Evolutionary conservation across 305 asterid species (phyloP).

Genomic region (Rubia balearica): DNA sequence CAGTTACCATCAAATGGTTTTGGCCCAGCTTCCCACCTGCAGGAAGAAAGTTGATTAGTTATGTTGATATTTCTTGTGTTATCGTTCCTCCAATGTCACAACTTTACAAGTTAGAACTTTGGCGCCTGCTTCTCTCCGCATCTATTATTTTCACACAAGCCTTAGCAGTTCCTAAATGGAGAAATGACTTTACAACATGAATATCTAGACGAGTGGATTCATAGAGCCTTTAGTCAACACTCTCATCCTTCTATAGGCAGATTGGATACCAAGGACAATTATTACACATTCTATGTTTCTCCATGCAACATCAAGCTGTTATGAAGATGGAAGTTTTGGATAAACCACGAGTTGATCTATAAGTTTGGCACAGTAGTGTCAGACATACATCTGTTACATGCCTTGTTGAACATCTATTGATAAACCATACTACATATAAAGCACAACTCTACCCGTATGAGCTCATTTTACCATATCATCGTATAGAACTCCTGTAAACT

Average conservation of each 20-base stretch:
- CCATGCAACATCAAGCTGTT: not conserved
- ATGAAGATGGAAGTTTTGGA: not conserved
- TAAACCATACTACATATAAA: not conserved
- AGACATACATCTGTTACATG: not conserved
- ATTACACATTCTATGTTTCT: not conserved
- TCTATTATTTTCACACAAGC: not conserved
- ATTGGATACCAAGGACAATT: not conserved
- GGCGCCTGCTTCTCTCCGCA: not conserved
- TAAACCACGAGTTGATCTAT: not conserved
- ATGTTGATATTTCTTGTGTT: not conserved
- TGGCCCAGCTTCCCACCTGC: slow-evolving; percentile 57
- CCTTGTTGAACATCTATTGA: not conserved
- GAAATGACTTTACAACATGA: not conserved
- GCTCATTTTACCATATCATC: not conserved
- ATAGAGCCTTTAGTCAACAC: not conserved
- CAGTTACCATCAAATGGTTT: slow-evolving; percentile 44
- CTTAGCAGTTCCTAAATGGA: not conserved
- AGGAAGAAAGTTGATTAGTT: slow-evolving; percentile 11
- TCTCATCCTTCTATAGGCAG: not conserved
- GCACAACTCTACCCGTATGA: not conserved
- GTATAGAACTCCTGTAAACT: not conserved
- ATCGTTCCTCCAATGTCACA: not conserved
- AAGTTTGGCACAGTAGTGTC: not conserved
- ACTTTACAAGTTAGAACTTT: not conserved
- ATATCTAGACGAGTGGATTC: not conserved